A percentile compares a stretch with the other conserved stretches of the same genome.
These are phyloP conservation scores for Colletotrichum horii DNA, from an alignment of 2,329 filamentous ascomycete species.

Conservation along the genomic window DNA sequence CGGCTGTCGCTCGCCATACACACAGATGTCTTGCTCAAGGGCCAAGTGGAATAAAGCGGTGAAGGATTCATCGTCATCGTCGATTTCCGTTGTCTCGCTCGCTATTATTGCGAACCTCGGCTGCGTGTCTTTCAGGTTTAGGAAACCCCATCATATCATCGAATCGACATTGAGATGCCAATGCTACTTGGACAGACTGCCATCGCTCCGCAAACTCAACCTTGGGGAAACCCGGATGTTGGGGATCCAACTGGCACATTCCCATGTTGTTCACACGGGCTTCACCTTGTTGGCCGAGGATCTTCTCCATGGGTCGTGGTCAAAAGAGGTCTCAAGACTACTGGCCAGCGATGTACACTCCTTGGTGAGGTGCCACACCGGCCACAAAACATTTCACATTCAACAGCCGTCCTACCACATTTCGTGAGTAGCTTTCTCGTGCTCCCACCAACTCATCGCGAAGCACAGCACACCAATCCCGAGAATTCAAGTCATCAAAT, in stretches of 20 bases:
- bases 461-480: background rate
- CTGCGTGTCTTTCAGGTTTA: background rate
- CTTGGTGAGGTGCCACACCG: background rate
- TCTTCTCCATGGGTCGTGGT: background rate
- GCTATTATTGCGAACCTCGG: background rate
- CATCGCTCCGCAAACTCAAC: background rate
- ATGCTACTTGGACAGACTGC: background rate
- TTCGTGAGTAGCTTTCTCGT: background rate
- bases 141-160: background rate
- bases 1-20: background rate
- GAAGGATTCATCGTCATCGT: background rate
- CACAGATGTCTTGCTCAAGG: background rate
- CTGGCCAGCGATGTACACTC: background rate
- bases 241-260: background rate
- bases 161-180: background rate
- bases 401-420: background rate
- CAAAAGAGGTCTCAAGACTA: background rate
- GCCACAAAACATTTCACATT: background rate
- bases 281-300: background rate
- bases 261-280: background rate
- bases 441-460: background rate
- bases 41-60: background rate
- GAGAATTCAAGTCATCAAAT: background rate
- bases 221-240: background rate
- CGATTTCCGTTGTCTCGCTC: background rate